Evolutionary conservation across 73 alveolate genomes (phyloP).

Genomic region (Tetrahymena malaccensis): DNA sequence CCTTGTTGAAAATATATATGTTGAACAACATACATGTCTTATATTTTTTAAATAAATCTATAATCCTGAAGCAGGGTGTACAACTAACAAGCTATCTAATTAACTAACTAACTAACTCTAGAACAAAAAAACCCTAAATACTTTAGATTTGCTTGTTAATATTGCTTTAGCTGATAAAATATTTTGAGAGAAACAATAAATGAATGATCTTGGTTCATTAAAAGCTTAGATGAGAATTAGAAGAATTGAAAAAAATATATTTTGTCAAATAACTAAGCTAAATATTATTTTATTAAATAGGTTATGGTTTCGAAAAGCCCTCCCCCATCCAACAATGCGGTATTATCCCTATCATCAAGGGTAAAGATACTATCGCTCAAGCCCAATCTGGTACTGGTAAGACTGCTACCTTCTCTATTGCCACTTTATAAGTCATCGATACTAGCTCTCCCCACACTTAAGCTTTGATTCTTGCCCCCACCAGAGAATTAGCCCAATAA

Average conservation of each 20-base stretch:
- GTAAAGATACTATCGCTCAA: slow-evolving; percentile 91
- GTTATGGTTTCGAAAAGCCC: slow-evolving; percentile 93
- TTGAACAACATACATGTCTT: not conserved
- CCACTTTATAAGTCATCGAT: slow-evolving; percentile 77
- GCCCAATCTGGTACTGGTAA: slow-evolving; percentile 93
- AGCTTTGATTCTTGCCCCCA: slow-evolving; percentile 96
- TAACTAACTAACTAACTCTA: too few relatives aligned
- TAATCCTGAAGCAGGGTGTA: not conserved
- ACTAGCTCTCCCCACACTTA: slow-evolving; percentile 70
- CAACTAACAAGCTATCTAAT: too few relatives aligned
- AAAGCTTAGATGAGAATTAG: not conserved
- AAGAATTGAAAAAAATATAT: not conserved
- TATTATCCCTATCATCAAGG: slow-evolving; percentile 90
- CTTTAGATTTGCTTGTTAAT: not conserved
- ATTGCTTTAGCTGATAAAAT: not conserved
- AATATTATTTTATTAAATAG: not conserved
- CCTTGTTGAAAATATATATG: not conserved
- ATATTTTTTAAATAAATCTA: not conserved
- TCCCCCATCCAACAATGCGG: slow-evolving; percentile 93
- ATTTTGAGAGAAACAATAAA: not conserved
- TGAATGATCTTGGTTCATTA: not conserved
- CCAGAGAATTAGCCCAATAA: slow-evolving; percentile 96
- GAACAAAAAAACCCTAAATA: not conserved
- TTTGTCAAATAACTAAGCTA: not conserved
- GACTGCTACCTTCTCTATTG: slow-evolving; percentile 90